Conservation (phyloP, 805 yeast species). For the Nakazawaea ishiwadae region DNA sequence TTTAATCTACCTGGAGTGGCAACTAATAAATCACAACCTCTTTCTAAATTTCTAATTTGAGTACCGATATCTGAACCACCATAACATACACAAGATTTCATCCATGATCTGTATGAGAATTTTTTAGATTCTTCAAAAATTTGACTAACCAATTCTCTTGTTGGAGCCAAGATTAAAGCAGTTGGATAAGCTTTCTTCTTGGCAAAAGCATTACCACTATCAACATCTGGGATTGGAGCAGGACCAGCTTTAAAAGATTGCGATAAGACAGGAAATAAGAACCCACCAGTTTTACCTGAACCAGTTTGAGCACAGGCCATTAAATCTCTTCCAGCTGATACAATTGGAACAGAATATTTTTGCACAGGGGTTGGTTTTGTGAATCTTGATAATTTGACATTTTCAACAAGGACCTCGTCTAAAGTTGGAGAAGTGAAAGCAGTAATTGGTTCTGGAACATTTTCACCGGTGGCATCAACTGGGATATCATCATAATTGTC, state of each 20-base stretch:
- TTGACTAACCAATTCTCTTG: constrained; percentile 98
- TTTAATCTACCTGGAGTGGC: constrained; percentile 99
- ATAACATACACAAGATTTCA: constrained; percentile 90
- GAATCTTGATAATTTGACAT: constrained; percentile 84
- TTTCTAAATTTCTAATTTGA: constrained; percentile 83
- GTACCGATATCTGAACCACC: constrained; percentile 96
- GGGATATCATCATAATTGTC: constrained; percentile 99
- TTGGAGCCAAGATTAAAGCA: constrained; percentile 94
- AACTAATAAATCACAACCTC: constrained; percentile 93
- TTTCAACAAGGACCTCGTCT: constrained; percentile 79
- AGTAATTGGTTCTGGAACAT: constrained; percentile 90
- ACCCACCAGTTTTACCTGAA: constrained; percentile 99
- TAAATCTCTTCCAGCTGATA: constrained; percentile 82
- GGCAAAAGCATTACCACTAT: constrained; percentile 33
- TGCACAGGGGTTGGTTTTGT: constrained; percentile 96
- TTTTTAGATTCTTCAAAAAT: constrained; percentile 94
- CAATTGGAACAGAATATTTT: constrained; percentile 89
- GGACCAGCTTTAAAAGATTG: constrained; percentile 91
- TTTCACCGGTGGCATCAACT: constrained; percentile 94
- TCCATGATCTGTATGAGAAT: constrained; percentile 98
- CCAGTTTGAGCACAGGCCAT: constrained; percentile 99
- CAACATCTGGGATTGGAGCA: constrained; percentile 47
- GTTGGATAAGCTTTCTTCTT: constrained; percentile 89
- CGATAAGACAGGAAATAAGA: constrained; percentile 94
- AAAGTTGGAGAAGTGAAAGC: constrained; percentile 90